A percentile compares a stretch with the other conserved stretches of the same genome.
Conservation (phyloP, 768 basidiomycete genomes). For the Trametes maxima region DNA sequence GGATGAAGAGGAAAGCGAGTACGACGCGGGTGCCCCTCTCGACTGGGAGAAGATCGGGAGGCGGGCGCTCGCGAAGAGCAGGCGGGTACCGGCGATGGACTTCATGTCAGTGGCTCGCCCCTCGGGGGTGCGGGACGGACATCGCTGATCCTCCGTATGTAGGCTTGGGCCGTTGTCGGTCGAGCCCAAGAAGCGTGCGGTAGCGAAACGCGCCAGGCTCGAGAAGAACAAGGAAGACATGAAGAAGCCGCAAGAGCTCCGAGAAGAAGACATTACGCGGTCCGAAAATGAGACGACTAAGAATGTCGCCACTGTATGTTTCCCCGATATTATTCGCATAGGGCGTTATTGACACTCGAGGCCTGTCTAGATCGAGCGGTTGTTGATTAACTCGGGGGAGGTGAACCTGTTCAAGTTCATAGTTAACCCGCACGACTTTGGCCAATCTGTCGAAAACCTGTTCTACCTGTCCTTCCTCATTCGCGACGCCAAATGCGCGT, state of each 20-base stretch:
- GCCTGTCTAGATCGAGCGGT: conserved; percentile 55
- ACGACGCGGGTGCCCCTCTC: conserved; percentile 43
- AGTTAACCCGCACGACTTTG: conserved; percentile 87
- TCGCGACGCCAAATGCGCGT: conserved; percentile 77
- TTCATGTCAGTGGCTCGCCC: conserved; percentile 70
- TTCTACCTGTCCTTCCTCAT: conserved; percentile 96
- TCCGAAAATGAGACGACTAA: conserved; percentile 89
- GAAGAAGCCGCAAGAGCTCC: conserved; percentile 76
- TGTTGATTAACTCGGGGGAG: conserved; percentile 51
- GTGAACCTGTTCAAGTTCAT: conserved; percentile 88
- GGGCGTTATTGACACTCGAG: not conserved
- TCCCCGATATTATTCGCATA: not conserved
- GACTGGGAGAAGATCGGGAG: conserved; percentile 90
- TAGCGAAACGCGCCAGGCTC: conserved; percentile 61
- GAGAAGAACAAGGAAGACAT: conserved; percentile 74
- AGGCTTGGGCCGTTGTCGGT: conserved; percentile 92
- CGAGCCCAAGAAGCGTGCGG: conserved; percentile 77
- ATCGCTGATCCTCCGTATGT: conserved; percentile 10
- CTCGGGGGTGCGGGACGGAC: not conserved
- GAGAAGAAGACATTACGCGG: conserved; percentile 78
- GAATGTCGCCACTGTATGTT: conserved; percentile 72
- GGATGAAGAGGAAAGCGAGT: conserved; percentile 52
- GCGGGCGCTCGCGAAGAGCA: conserved; percentile 78
- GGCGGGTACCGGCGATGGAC: conserved; percentile 77
- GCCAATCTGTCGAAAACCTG: conserved; percentile 94